Conservation (phyloP, 768 basidiomycete species). For the Clathrus columnatus region DNA sequence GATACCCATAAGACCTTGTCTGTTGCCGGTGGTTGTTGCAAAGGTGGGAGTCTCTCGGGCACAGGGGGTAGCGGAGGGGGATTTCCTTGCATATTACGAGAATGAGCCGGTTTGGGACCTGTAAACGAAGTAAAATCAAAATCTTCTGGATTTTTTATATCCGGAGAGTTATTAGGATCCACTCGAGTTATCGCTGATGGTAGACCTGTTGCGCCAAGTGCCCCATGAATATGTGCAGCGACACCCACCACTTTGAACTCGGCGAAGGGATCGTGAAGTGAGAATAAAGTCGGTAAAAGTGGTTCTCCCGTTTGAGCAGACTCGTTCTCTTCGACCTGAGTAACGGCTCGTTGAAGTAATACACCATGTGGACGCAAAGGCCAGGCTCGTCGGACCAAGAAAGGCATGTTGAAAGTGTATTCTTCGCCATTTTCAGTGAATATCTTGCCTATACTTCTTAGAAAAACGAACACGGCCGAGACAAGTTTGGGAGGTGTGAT, state of each 20-base stretch:
- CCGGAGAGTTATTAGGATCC: slow-evolving; percentile 6
- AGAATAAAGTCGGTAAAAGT: slow-evolving; percentile 72
- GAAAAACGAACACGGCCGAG: slow-evolving; percentile 66
- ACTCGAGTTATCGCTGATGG: slow-evolving; percentile 9
- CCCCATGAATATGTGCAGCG: slow-evolving; percentile 51
- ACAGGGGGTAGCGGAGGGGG: slow-evolving; percentile 6
- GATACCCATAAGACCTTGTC: slow-evolving; percentile 7
- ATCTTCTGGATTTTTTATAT: slow-evolving; percentile 11
- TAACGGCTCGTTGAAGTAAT: slow-evolving; percentile 65
- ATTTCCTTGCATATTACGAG: slow-evolving; percentile 5
- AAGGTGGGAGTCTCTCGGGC: not conserved
- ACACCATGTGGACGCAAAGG: slow-evolving; percentile 71
- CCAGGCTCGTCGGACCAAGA: slow-evolving; percentile 73
- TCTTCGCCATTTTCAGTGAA: slow-evolving; percentile 63
- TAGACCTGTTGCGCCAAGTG: slow-evolving; percentile 19
- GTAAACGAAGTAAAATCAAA: not conserved
- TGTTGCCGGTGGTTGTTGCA: slow-evolving; percentile 4
- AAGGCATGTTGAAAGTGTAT: slow-evolving; percentile 73
- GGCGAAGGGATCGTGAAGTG: slow-evolving; percentile 65
- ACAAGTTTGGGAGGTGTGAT: slow-evolving; percentile 33
- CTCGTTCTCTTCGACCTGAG: slow-evolving; percentile 47
- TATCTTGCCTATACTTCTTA: slow-evolving; percentile 65
- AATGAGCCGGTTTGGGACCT: slow-evolving; percentile 5
- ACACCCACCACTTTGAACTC: slow-evolving; percentile 67
- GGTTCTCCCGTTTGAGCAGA: slow-evolving; percentile 56